Evolutionary conservation across 2,329 filamentous ascomycete genomes (phyloP).

Genomic region (Alternaria sp.): DNA sequence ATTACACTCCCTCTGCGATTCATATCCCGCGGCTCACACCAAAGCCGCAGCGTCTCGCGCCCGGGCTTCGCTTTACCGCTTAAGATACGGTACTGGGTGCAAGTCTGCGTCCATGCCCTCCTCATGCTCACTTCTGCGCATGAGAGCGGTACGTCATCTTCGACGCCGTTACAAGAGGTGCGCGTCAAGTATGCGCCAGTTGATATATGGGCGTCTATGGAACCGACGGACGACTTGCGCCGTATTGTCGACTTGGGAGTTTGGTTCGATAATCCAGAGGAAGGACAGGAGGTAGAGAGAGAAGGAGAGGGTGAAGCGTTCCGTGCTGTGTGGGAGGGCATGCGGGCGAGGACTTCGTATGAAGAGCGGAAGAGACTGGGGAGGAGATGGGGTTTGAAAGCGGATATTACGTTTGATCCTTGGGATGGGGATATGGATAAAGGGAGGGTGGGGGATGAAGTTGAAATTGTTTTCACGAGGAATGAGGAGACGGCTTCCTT

Average conservation of each 20-base stretch:
- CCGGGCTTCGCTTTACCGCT: conserved; percentile 35
- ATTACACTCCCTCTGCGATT: conserved; percentile 45
- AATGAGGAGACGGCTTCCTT: not conserved
- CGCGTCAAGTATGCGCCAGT: conserved; percentile 39
- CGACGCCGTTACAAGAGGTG: conserved; percentile 25
- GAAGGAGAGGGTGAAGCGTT: conserved; percentile 42
- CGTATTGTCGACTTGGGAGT: conserved; percentile 36
- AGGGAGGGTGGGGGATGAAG: conserved; percentile 40
- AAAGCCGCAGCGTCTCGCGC: conserved; percentile 26
- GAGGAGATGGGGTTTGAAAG: conserved; percentile 19
- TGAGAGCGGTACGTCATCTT: not conserved
- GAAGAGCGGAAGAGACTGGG: conserved; percentile 8
- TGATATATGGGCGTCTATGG: conserved; percentile 46
- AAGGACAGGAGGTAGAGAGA: conserved; percentile 24
- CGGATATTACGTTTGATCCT: conserved; percentile 28
- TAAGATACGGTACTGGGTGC: conserved; percentile 44
- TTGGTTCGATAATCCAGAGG: conserved; percentile 31
- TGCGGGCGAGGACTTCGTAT: conserved; percentile 18
- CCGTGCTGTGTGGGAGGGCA: conserved; percentile 31
- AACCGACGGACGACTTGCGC: conserved; percentile 36
- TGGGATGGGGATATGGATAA: conserved; percentile 43
- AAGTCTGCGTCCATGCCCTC: conserved; percentile 38
- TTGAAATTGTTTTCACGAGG: conserved; percentile 41
- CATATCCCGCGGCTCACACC: conserved; percentile 32
- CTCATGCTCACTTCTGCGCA: conserved; percentile 24